These are phyloP conservation scores for Erucastrum elatum DNA, from an alignment of 345 rosid species.

Conservation along the genomic window DNA sequence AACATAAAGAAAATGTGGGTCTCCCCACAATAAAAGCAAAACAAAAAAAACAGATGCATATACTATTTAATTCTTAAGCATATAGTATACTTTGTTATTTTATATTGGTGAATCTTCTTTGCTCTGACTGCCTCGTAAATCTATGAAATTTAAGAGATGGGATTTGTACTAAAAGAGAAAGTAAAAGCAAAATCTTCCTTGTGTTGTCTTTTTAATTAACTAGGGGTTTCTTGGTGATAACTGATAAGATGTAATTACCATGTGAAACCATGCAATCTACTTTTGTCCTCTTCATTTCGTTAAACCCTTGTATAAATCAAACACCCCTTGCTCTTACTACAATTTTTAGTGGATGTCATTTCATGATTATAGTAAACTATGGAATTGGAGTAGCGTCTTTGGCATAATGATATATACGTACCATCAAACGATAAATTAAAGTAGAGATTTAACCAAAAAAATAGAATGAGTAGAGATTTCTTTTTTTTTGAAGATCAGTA, in stretches of 20 bases:
- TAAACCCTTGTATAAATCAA: conserved; percentile 9
- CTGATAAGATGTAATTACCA: too few relatives aligned
- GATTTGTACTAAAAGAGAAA: conserved; percentile 34
- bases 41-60: not conserved
- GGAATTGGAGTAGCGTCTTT: not conserved
- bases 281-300: conserved; percentile 20
- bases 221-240: too few relatives aligned
- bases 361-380: conserved; percentile 14
- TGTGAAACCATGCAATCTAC: conserved; percentile 26
- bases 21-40: conserved; percentile 35
- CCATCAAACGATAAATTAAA: conserved; percentile 13
- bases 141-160: conserved; percentile 22
- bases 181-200: conserved; percentile 28
- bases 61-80: not conserved
- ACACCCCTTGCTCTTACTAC: not conserved
- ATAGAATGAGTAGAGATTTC: too few relatives aligned
- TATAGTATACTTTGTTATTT: not conserved
- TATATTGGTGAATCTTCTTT: conserved; percentile 29
- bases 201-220: conserved; percentile 18
- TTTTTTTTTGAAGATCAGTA: not conserved
- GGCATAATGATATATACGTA: conserved; percentile 16
- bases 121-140: conserved; percentile 35
- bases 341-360: conserved; percentile 21
- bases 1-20: conserved; percentile 31
- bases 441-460: not conserved